These are phyloP conservation scores for Amanita subjunquillea DNA, from an alignment of 768 basidiomycete genomes.

Conservation along the genomic window DNA sequence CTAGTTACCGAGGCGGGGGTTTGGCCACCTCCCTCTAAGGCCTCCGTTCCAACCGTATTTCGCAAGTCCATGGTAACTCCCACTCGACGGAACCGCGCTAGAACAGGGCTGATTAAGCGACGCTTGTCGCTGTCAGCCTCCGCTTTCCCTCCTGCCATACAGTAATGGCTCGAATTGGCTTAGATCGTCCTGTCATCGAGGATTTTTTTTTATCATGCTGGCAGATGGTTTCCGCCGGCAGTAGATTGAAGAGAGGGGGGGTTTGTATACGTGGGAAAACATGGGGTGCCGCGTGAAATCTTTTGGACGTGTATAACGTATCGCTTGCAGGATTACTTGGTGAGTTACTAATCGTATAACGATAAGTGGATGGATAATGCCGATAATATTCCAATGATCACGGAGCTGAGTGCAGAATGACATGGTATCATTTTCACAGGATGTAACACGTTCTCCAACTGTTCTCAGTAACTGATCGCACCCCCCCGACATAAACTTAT, in stretches of 20 bases:
- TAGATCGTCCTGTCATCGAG: neutral
- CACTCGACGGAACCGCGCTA: neutral
- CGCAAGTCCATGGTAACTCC: neutral
- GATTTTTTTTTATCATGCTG: neutral
- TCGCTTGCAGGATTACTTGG: too few species aligned
- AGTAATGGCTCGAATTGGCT: neutral
- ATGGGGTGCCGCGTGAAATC: too few species aligned
- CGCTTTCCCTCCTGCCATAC: neutral
- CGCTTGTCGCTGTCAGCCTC: neutral
- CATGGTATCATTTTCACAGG: neutral
- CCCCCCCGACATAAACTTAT: neutral
- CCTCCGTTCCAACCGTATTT: neutral
- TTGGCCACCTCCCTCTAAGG: neutral
- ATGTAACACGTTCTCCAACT: neutral
- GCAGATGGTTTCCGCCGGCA: neutral
- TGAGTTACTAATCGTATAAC: neutral
- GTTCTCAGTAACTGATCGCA: neutral
- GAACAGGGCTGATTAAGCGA: neutral
- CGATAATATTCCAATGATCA: neutral
- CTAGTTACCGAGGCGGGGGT: neutral
- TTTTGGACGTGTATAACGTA: too few species aligned
- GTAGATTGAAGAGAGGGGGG: neutral
- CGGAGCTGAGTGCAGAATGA: neutral
- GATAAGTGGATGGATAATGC: neutral
- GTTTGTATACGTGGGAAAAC: neutral